Base-by-base conservation (phyloP, 352 stramenopile species). In the Pythium rishiriense region DNA sequence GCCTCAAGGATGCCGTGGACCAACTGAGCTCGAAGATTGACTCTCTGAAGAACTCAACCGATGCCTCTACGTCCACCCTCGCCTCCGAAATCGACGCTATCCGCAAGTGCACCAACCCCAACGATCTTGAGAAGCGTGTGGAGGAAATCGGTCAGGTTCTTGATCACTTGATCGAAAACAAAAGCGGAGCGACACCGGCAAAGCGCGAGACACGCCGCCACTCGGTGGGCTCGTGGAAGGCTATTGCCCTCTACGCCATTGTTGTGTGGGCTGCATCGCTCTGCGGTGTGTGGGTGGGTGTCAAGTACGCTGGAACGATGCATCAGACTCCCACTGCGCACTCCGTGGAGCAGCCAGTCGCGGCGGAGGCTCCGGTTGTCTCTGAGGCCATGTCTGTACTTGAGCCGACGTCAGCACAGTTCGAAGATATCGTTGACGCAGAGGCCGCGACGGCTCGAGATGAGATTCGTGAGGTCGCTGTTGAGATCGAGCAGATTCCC, bases 141-240 rank as follows among this genome's bases (percentile, higher is more conserved):
- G 22, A 70, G 42, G 56, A 70, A 39, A 70, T 70, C 26, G 47
- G 63, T 12, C 25, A 55, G 4, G 57, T 62, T 4, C 31, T 70
- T 29, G 56, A 70, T 50, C 29, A 62, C 22, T 45, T 70, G 49
- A 60, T 70, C 14, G 46, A 60, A n/a, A 66, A 62, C 37, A 49
- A 37, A 33, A 22, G 11, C 17, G 22, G 25, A n/a, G 19, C 43
- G 22, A 9, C 56, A 10, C 3, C 45, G 12, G 21, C 19, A 6
- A 50, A 54, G 35, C 58, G 35, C 35, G 43, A 56, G 22, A 24
- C 10, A 1, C 46, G n/a, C 15, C 53, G 49, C 15, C 64, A 64
- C 28, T 66, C 64, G 26, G 24, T 45, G 14, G 57, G 64, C 19
- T 66, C 64, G 42, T 65, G 64, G 64, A 70, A 70, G 56, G 35